Conservation (phyloP, 306 rosid genomes). For the Luffa aegyptiaca region DNA sequence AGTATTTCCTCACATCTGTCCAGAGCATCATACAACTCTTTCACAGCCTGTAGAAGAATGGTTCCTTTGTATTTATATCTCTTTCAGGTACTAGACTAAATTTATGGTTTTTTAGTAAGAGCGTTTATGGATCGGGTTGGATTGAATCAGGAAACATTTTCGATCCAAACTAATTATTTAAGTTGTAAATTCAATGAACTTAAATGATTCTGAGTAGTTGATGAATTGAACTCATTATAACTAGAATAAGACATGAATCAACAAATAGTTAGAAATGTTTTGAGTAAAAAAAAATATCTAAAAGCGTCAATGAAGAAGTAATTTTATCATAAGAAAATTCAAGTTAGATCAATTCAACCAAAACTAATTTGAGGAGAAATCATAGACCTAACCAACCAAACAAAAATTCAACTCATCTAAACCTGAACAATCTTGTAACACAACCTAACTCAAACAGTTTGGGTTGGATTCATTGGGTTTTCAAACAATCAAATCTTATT, state of each 20-base stretch:
- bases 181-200: background rate
- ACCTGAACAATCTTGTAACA: background rate
- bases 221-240: background rate
- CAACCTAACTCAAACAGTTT: background rate
- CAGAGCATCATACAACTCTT: conserved; percentile 56
- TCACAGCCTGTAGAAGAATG: conserved; percentile 52
- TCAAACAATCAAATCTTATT: background rate
- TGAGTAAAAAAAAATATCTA: background rate
- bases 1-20: conserved; percentile 78
- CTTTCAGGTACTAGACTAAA: background rate
- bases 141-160: background rate
- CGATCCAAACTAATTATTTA: background rate
- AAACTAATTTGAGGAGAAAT: background rate
- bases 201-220: background rate
- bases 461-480: background rate
- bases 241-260: background rate
- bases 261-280: background rate
- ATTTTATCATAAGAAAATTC: background rate
- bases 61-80: background rate
- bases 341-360: background rate
- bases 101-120: background rate
- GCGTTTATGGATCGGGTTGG: background rate
- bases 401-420: background rate
- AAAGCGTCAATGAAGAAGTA: background rate
- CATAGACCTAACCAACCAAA: background rate